Evolutionary conservation across 2,329 filamentous ascomycete genomes (phyloP).

Genomic region (Fusarium neocosmosporiellum): DNA sequence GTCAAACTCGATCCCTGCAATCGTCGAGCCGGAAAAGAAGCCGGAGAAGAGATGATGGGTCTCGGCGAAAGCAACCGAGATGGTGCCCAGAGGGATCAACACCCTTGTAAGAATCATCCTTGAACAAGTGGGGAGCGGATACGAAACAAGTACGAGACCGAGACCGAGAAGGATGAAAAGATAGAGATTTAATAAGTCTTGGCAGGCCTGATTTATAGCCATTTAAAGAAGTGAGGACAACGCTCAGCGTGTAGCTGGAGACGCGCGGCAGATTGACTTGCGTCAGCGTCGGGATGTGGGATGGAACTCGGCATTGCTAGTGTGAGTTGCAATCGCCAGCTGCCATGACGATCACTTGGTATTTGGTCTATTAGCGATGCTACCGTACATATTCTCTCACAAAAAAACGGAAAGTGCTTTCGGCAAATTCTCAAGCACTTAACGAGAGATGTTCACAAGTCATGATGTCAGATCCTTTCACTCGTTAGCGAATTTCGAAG

Average conservation of each 20-base stretch:
- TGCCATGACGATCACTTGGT: background rate
- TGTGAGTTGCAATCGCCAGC: background rate
- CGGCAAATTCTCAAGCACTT: background rate
- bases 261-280: background rate
- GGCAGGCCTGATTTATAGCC: background rate
- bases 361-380: background rate
- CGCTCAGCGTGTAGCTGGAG: background rate
- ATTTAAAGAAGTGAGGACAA: background rate
- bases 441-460: background rate
- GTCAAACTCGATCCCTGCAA: conserved; percentile 4
- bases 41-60: conserved; percentile 18
- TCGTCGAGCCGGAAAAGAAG: conserved; percentile 15
- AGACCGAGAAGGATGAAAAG: background rate
- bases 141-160: background rate
- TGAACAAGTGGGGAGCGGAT: background rate
- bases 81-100: background rate
- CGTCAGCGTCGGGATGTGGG: background rate
- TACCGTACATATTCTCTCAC: background rate
- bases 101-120: background rate
- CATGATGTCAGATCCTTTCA: background rate
- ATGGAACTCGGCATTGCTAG: background rate
- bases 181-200: background rate
- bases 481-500: background rate
- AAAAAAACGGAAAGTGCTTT: background rate
- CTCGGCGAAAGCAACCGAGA: background rate